These are phyloP conservation scores for Podochytrium sp. DNA, from an alignment of 192 early-diverging fungal species.

Conservation along the genomic window DNA sequence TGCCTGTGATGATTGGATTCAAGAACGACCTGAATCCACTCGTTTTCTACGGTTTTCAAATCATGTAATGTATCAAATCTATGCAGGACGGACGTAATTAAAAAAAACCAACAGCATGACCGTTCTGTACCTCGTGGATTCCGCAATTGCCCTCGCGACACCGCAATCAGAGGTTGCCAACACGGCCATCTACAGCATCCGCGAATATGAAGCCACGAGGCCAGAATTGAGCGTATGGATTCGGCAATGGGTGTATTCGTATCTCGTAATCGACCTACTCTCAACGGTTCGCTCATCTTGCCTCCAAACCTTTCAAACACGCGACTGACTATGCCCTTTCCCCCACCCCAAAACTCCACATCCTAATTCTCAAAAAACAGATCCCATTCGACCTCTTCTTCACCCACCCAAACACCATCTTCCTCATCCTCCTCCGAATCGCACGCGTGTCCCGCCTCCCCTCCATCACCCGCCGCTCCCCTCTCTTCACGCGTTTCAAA, in stretches of 20 bases:
- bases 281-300: not conserved
- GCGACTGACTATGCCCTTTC: not conserved
- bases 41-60: not conserved
- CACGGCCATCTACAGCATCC: constrained; percentile 3
- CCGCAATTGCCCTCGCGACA: not conserved
- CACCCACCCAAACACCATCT: not conserved
- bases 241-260: not conserved
- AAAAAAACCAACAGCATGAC: not conserved
- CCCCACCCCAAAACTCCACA: no score
- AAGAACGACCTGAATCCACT: not conserved
- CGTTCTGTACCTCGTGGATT: not conserved
- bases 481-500: not conserved
- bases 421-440: constrained; percentile 24
- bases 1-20: not conserved
- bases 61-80: not conserved
- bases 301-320: not conserved
- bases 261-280: not conserved
- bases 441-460: constrained; percentile 12
- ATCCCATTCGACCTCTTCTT: constrained; percentile 41
- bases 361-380: no score
- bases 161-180: not conserved
- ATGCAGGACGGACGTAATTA: not conserved
- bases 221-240: not conserved
- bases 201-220: constrained; percentile 1
- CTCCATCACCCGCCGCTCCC: not conserved